Percentiles rank a stretch among this genome's conserved stretches.
These are phyloP conservation scores for Acanthamoeba lenticulata DNA, from an alignment of 208 protist species.

Conservation along the genomic window DNA sequence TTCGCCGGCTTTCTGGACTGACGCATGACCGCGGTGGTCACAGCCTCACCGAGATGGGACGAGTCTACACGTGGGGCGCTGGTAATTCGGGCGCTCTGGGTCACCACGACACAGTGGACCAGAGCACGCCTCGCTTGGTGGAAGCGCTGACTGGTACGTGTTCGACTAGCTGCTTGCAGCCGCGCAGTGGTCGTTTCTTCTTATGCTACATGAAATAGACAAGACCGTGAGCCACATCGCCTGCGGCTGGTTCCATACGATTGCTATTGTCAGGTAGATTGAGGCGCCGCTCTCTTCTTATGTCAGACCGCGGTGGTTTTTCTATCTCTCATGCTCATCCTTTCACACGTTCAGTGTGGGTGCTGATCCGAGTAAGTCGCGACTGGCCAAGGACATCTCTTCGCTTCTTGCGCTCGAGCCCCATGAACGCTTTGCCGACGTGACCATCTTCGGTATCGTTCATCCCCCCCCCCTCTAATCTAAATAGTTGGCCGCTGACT, in stretches of 20 bases:
- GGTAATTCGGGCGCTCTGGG: not conserved
- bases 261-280: not conserved
- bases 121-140: not conserved
- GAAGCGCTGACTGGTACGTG: not conserved
- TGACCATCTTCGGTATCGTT: not conserved
- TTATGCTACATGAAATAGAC: not conserved
- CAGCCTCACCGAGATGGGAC: constrained; percentile 9
- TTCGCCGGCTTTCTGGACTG: not conserved
- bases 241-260: not conserved
- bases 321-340: not conserved
- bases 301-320: not conserved
- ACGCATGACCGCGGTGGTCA: not conserved
- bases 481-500: not conserved
- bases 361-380: not conserved
- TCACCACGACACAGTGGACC: not conserved
- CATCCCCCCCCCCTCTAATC: not conserved
- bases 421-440: not conserved
- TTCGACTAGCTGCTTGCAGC: not conserved
- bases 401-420: not conserved
- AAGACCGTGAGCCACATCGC: constrained; percentile 1
- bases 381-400: not conserved
- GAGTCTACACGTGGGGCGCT: not conserved
- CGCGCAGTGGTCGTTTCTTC: not conserved
- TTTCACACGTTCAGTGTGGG: not conserved
- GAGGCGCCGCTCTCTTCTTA: not conserved